phyloP scores from a whole-genome alignment of 208 protist species.

The Zelonia costaricensis region DNA sequence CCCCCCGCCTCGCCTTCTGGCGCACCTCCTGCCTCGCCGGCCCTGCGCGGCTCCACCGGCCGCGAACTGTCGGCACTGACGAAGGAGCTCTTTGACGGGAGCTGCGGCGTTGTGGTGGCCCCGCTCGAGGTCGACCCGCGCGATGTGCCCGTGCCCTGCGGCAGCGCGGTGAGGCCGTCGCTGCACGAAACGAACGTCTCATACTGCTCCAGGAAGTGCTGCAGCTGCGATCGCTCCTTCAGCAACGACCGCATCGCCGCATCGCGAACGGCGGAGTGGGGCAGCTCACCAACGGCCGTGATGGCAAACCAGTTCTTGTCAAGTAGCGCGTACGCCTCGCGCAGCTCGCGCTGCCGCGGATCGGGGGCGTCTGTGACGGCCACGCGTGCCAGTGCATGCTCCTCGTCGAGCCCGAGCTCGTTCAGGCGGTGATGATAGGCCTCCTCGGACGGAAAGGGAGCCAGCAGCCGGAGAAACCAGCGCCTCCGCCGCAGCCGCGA shows the following conservation, averaged over 20 bases:
- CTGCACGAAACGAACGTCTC: constrained; percentile 32
- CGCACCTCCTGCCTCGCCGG: no score
- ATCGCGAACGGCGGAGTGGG: constrained; percentile 32
- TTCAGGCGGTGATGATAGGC: constrained; percentile 35
- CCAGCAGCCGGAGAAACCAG: constrained; percentile 32
- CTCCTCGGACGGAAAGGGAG: constrained; percentile 33
- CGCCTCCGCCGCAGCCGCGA: constrained; percentile 17
- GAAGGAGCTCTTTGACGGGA: no score
- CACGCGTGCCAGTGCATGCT: constrained; percentile 23
- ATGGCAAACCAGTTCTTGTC: constrained; percentile 45
- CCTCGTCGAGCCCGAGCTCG: constrained; percentile 35
- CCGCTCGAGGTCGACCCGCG: no score
- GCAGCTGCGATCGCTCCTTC: constrained; percentile 36
- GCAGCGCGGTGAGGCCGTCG: neutral
- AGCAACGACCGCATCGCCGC: constrained; percentile 31
- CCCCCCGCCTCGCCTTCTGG: no score
- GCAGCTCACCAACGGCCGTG: constrained; percentile 35
- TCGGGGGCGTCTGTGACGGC: constrained; percentile 24
- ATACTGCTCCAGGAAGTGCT: constrained; percentile 30
- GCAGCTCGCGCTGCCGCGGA: constrained; percentile 28
- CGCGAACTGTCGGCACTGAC: neutral
- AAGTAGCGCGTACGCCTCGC: constrained; percentile 43
- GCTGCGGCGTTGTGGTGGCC: neutral
- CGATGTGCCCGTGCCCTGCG: neutral
- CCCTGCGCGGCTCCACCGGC: no score